Percentiles rank a stretch among this genome's conserved stretches.
These are phyloP conservation scores for Cymbopogon citratus DNA, from an alignment of 176 grass and related monocot species.

Conservation along the genomic window DNA sequence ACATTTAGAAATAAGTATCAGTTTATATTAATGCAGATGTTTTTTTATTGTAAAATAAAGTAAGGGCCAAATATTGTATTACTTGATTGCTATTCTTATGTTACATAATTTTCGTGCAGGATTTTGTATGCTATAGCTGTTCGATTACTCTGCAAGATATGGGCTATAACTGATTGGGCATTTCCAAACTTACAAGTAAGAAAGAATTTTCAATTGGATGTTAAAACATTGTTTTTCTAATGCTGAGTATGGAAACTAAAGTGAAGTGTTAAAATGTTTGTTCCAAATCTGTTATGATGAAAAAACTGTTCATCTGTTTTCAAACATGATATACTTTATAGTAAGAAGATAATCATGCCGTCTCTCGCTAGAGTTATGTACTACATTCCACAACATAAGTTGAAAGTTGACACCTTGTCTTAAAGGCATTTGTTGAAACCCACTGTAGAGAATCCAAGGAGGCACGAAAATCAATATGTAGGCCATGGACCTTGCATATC, in stretches of 20 bases:
- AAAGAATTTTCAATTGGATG: slow-evolving; percentile 20
- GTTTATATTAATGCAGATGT: neutral
- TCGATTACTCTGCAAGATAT: slow-evolving; percentile 88
- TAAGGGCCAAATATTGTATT: neutral
- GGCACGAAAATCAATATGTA: neutral
- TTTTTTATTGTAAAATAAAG: neutral
- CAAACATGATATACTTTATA: slow-evolving; percentile 1
- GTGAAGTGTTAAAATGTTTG: slow-evolving; percentile 11
- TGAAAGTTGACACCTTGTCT: neutral
- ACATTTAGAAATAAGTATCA: neutral
- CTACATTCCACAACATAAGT: neutral
- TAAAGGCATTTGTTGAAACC: neutral
- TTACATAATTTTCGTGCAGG: slow-evolving; percentile 33
- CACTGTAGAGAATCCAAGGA: neutral
- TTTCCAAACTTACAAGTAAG: slow-evolving; percentile 96
- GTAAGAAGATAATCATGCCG: neutral
- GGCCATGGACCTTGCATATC: neutral
- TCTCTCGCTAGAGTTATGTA: neutral
- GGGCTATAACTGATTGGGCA: slow-evolving; percentile 63
- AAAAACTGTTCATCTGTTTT: slow-evolving; percentile 16
- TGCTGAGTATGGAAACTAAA: neutral
- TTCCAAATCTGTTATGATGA: neutral
- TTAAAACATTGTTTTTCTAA: slow-evolving; percentile 5
- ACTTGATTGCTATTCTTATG: neutral
- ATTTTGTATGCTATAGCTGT: slow-evolving; percentile 63